Evolutionary conservation across 2,329 filamentous ascomycete species (phyloP).

Genomic region (Stenocarpella maydis): DNA sequence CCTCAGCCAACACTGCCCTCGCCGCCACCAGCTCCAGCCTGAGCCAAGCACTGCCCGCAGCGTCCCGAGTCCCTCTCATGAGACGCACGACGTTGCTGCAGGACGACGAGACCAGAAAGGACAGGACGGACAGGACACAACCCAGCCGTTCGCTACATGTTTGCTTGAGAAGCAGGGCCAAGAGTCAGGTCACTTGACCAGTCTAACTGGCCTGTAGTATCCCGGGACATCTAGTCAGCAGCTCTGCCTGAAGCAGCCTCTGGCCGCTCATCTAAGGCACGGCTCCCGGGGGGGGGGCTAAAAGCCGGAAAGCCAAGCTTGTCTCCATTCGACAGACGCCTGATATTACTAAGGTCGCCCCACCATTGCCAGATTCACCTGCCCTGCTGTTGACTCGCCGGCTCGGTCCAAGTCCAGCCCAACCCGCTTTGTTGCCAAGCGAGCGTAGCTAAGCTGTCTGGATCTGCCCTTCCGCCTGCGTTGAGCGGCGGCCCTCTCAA

Average conservation of each 20-base stretch:
- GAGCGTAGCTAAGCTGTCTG: conserved; percentile 1
- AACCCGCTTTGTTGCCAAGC: background rate
- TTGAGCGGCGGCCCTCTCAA: conserved; percentile 22
- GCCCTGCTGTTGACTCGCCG: conserved; percentile 25
- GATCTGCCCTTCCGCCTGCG: conserved; percentile 18
- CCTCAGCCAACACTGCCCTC: no score
- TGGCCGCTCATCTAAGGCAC: background rate
- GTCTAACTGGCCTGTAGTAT: background rate
- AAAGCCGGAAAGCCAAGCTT: conserved; percentile 4
- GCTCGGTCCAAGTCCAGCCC: background rate
- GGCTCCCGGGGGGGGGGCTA: background rate
- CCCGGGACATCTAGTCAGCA: background rate
- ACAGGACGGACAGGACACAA: background rate
- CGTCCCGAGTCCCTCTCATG: background rate
- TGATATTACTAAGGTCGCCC: conserved; percentile 16
- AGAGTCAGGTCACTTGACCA: background rate
- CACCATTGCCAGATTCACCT: conserved; percentile 18
- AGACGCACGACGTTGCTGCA: conserved; percentile 3
- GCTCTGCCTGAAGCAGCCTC: background rate
- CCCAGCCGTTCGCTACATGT: background rate
- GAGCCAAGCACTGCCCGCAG: background rate
- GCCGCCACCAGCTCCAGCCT: background rate
- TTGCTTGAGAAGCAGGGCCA: background rate
- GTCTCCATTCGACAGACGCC: conserved; percentile 16
- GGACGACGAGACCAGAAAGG: conserved; percentile 2